phyloP scores from a whole-genome alignment of 441 rosid genomes.

The Kokia cookei region DNA sequence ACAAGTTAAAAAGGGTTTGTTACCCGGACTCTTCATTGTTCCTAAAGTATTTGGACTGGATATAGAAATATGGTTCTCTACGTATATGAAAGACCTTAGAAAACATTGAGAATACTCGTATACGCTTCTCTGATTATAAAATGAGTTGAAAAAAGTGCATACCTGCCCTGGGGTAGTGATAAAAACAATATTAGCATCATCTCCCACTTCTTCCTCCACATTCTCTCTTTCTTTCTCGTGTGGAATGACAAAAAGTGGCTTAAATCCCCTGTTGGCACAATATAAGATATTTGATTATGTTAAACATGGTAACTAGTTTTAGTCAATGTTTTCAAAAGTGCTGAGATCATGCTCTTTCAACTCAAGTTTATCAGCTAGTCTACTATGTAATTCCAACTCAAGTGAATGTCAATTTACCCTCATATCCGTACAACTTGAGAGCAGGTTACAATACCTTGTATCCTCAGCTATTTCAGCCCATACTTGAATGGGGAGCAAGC shows the following conservation, averaged over 20 bases:
- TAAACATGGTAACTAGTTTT: not conserved
- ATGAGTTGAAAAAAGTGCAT: conserved; percentile 4
- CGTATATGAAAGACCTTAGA: not conserved
- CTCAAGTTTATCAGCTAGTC: not conserved
- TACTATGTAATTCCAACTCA: not conserved
- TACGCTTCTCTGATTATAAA: not conserved
- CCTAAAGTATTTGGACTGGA: not conserved
- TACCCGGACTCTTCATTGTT: not conserved
- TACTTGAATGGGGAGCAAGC: conserved; percentile 58
- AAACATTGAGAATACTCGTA: not conserved
- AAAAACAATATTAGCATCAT: conserved; percentile 60
- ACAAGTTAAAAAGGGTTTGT: not conserved
- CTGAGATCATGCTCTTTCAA: not conserved
- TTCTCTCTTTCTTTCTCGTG: conserved; percentile 89
- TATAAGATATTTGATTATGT: not conserved
- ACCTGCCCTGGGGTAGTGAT: conserved; percentile 96
- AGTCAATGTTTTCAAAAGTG: not conserved
- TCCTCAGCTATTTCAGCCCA: conserved; percentile 66
- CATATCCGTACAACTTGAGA: not conserved
- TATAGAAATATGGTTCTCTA: not conserved
- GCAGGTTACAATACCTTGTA: conserved; percentile 49
- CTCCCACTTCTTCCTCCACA: conserved; percentile 69
- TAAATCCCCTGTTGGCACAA: conserved; percentile 47
- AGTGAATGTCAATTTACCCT: no score
- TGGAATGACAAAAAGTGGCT: conserved; percentile 77